A percentile compares a stretch with the other conserved stretches of the same genome.
These are phyloP conservation scores for Oryza meridionalis DNA, from an alignment of 176 grass and related monocot genomes.

Conservation along the genomic window DNA sequence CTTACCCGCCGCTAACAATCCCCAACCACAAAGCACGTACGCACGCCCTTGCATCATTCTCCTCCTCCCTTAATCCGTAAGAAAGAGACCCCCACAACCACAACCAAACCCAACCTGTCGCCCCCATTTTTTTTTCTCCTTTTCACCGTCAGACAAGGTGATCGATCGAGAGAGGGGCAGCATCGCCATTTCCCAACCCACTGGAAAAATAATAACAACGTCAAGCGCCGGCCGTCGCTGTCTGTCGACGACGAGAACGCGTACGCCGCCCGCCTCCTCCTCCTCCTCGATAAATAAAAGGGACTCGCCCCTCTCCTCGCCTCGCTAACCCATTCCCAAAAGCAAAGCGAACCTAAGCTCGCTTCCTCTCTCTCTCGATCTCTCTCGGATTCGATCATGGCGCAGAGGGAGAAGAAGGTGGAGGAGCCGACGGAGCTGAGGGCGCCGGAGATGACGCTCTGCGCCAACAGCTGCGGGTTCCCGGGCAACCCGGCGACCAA, in stretches of 20 bases:
- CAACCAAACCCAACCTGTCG: not conserved
- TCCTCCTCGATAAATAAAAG: constrained; percentile 40
- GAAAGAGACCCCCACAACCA: not conserved
- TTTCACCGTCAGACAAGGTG: too few relatives aligned
- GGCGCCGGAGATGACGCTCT: constrained; percentile 73
- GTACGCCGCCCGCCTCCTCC: constrained; percentile 50
- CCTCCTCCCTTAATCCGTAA: not conserved
- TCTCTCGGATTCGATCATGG: constrained; percentile 42
- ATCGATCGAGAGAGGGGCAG: constrained; percentile 5
- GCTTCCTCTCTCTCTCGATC: too few relatives aligned
- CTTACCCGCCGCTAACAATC: not conserved
- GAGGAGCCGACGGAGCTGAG: constrained; percentile 86
- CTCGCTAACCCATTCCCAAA: constrained; percentile 7
- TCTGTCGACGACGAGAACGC: constrained; percentile 38
- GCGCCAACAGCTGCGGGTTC: constrained; percentile 95
- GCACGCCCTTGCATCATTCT: constrained; percentile 4
- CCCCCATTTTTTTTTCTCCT: too few relatives aligned
- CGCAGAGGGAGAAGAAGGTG: constrained; percentile 87
- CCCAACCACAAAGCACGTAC: constrained; percentile 10
- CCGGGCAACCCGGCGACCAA: constrained; percentile 74
- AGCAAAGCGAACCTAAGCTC: too few relatives aligned
- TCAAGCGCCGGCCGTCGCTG: constrained; percentile 27
- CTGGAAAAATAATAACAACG: constrained; percentile 32
- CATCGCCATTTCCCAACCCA: constrained; percentile 35
- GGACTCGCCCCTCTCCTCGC: constrained; percentile 16